phyloP scores from a whole-genome alignment of 1,284 basidiomycete species.

The Ceratobasidium sp. region DNA sequence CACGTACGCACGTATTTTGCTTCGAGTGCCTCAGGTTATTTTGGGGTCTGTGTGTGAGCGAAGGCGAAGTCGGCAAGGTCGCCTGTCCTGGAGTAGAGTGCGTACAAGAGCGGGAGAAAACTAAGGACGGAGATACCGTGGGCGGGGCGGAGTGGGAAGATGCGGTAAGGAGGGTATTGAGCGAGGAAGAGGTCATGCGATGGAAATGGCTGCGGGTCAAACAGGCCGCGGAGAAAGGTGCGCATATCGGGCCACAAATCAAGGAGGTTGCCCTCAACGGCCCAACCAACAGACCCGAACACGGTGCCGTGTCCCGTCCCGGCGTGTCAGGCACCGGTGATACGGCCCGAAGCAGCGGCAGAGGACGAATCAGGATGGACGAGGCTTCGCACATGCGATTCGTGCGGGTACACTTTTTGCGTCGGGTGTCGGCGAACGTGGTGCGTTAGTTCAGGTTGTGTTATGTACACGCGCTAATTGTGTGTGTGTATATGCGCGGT shows the following conservation, averaged over 20 bases:
- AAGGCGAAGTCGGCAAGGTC: conserved; percentile 77
- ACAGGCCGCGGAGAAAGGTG: conserved; percentile 75
- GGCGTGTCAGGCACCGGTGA: conserved; percentile 77
- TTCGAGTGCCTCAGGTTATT: conserved; percentile 75
- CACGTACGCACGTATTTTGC: conserved; percentile 74
- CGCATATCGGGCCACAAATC: too few relatives aligned
- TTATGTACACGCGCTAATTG: conserved; percentile 4
- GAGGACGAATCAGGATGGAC: conserved; percentile 70
- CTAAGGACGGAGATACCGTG: conserved; percentile 10
- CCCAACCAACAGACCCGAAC: conserved; percentile 69
- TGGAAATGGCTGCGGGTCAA: conserved; percentile 83
- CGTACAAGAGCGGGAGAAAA: conserved; percentile 47
- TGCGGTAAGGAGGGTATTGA: conserved; percentile 65
- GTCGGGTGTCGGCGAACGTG: conserved; percentile 80
- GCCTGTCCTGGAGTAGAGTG: conserved; percentile 74
- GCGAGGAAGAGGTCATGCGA: conserved; percentile 70
- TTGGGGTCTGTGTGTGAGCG: conserved; percentile 79
- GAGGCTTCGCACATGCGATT: conserved; percentile 73
- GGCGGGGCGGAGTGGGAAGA: conserved; percentile 45
- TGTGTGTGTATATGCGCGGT: conserved; percentile 7
- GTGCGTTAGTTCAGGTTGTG: conserved; percentile 58
- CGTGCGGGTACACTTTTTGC: conserved; percentile 79
- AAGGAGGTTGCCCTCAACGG: too few relatives aligned
- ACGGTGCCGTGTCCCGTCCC: conserved; percentile 80
- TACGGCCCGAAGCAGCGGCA: conserved; percentile 59